These are phyloP conservation scores for Nemania serpens DNA, from an alignment of 2,329 filamentous ascomycete genomes.

Conservation along the genomic window DNA sequence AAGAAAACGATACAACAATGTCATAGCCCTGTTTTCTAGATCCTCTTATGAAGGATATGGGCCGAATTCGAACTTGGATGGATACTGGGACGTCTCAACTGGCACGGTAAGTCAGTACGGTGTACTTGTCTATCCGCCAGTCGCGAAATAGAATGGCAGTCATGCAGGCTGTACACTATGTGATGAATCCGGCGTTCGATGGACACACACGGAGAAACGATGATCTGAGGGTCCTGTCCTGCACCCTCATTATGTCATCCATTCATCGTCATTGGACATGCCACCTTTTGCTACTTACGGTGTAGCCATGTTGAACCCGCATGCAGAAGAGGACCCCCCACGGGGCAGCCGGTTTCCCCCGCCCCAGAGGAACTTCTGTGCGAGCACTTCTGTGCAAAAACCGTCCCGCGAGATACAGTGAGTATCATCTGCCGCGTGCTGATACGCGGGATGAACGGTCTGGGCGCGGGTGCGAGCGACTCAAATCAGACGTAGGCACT, in stretches of 20 bases:
- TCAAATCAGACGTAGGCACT: background rate
- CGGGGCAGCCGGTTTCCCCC: conserved; percentile 26
- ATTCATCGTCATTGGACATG: conserved; percentile 17
- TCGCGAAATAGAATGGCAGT: background rate
- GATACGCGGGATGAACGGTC: conserved; percentile 16
- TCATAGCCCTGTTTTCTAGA: too few species aligned
- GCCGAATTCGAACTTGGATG: too few species aligned
- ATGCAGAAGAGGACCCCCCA: conserved; percentile 22
- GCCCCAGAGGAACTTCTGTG: conserved; percentile 1
- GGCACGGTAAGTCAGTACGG: too few species aligned
- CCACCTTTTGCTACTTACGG: conserved; percentile 15
- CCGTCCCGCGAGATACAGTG: background rate
- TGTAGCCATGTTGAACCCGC: conserved; percentile 18
- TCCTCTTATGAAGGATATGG: too few species aligned
- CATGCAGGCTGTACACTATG: background rate
- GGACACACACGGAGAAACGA: background rate
- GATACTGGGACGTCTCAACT: too few species aligned
- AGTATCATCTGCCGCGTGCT: conserved; percentile 14
- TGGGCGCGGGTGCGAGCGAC: conserved; percentile 10
- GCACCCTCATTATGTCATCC: conserved; percentile 23
- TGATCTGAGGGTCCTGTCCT: background rate
- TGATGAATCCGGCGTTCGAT: too few species aligned
- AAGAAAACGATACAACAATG: too few species aligned
- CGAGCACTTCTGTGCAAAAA: background rate
- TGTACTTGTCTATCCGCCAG: too few species aligned